A percentile compares a stretch with the other conserved stretches of the same genome.
phyloP scores from a whole-genome alignment of 2,329 filamentous ascomycete genomes.

The Pseudonectria foliicola region DNA sequence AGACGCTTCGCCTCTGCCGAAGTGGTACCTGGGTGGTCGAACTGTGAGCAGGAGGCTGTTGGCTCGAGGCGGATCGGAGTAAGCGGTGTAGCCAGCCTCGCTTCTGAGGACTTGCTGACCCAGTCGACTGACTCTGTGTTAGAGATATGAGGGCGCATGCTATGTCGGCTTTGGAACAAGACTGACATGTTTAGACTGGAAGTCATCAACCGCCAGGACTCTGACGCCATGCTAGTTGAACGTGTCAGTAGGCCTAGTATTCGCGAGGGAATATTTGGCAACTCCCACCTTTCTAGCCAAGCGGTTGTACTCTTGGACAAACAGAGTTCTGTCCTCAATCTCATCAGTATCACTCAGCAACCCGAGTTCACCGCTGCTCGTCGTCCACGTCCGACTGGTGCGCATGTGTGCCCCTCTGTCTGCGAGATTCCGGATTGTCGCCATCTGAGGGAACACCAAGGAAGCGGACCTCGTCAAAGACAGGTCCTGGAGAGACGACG shows the following conservation, averaged over 20 bases:
- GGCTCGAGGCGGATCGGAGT: slow-evolving; percentile 22
- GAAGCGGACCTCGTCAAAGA: slow-evolving; percentile 22
- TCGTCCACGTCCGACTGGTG: slow-evolving; percentile 51
- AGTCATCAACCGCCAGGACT: slow-evolving; percentile 29
- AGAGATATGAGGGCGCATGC: neutral
- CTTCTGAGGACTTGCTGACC: slow-evolving; percentile 20
- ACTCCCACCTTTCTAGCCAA: slow-evolving; percentile 47
- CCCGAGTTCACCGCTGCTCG: slow-evolving; percentile 44
- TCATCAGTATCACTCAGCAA: slow-evolving; percentile 42
- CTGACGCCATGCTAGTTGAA: slow-evolving; percentile 45
- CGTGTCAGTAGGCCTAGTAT: neutral
- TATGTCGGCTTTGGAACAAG: neutral
- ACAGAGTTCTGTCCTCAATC: slow-evolving; percentile 39
- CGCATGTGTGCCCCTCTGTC: slow-evolving; percentile 18
- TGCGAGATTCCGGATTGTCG: slow-evolving; percentile 18
- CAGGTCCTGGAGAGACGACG: slow-evolving; percentile 10
- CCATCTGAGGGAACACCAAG: slow-evolving; percentile 18
- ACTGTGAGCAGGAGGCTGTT: slow-evolving; percentile 5
- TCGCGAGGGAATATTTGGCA: no score
- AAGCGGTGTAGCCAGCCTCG: slow-evolving; percentile 33
- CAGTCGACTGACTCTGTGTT: slow-evolving; percentile 13
- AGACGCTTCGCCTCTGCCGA: slow-evolving; percentile 45
- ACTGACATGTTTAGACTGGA: slow-evolving; percentile 29
- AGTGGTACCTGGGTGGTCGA: slow-evolving; percentile 8
- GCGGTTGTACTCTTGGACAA: slow-evolving; percentile 53